phyloP scores from a whole-genome alignment of 306 rosid species.

The Chamaecrista fasciculata region DNA sequence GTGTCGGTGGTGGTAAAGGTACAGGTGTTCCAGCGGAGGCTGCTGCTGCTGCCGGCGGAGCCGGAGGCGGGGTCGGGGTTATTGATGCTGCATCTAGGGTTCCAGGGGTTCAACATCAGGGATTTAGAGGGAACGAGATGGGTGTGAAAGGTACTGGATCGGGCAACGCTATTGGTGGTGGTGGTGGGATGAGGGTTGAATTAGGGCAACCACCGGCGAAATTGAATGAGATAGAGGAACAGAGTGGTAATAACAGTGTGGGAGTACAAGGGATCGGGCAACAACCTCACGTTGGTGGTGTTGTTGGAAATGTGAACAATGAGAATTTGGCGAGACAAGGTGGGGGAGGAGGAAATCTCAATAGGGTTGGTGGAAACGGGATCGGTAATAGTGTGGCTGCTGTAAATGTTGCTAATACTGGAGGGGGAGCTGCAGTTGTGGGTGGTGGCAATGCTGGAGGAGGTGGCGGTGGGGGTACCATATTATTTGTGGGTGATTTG shows the following conservation, averaged over 20 bases:
- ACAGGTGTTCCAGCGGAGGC: background rate
- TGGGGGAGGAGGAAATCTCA: slow-evolving; percentile 43
- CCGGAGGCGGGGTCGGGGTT: slow-evolving; percentile 7
- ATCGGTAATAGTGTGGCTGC: slow-evolving; percentile 43
- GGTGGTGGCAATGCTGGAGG: slow-evolving; percentile 32
- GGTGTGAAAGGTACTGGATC: slow-evolving; percentile 46
- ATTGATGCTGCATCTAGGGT: slow-evolving; percentile 42
- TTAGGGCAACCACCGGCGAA: slow-evolving; percentile 60
- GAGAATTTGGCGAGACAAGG: slow-evolving; percentile 66
- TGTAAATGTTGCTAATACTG: slow-evolving; percentile 31
- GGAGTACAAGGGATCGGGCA: slow-evolving; percentile 55
- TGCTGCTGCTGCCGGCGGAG: background rate
- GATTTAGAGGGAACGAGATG: slow-evolving; percentile 60
- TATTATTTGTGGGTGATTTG: slow-evolving; percentile 91
- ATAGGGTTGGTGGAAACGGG: slow-evolving; percentile 44
- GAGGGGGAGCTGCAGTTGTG: slow-evolving; percentile 31
- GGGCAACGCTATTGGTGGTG: slow-evolving; percentile 39
- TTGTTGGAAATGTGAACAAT: slow-evolving; percentile 37
- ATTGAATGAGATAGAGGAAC: slow-evolving; percentile 60
- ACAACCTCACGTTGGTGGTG: slow-evolving; percentile 46
- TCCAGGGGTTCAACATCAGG: slow-evolving; percentile 62
- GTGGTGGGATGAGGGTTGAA: slow-evolving; percentile 83
- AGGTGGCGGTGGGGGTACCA: slow-evolving; percentile 58
- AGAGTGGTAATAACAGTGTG: slow-evolving; percentile 42
- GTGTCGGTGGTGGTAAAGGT: slow-evolving; percentile 34